Evolutionary conservation across 179 eudicot genomes (phyloP), one percentile per base, ranked within the genome.

Genomic region (Beta lomatogona): DNA sequence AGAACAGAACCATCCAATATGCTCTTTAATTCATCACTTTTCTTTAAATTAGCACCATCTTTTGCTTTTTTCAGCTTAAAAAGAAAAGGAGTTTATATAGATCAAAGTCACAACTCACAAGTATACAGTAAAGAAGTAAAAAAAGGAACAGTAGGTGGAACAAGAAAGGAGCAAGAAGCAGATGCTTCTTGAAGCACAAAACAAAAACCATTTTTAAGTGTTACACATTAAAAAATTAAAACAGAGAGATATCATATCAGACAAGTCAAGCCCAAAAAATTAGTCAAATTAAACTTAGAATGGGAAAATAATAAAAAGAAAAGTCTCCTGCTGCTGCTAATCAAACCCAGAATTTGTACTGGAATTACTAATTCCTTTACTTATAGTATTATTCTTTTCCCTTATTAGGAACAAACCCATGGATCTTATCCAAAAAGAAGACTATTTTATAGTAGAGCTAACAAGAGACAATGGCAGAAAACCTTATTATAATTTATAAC

Each of bases 381-480:
- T 9, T 45, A 25, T 70, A 6, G 41, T 36, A 4, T 11, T 54
- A 6, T 75, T 75, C 31, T 45, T 64, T 64, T 36, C 52, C 25
- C 19, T 69, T 59, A 14, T 63, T 19, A 21, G 70, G 28, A 46
- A 68, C 18, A 61, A 76, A 83, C 68, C 41, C 8, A 66, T 72
- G 5, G 72, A 84, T 81, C 84, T 81, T 84, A 81, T 84, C 84
- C 82, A 58, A 77, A 76, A 46, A 64, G 9, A 1, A 58, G 22
- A 65, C 74, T 72, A 77, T 46, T 81, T 81, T 64, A 48, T 59
- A 69, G 48, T 41, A 52, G 28, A 58, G 4, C 50, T 31, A 81
- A 67, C 36, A 68, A 70, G 21, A 69, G 74, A 73, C 46, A 76
- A 55, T 84, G 78, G 54, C 82, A 79, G 82, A 78, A 78, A 73